These are phyloP conservation scores for Flaveria brownii DNA, from an alignment of 129 eudicot species.

Conservation along the genomic window DNA sequence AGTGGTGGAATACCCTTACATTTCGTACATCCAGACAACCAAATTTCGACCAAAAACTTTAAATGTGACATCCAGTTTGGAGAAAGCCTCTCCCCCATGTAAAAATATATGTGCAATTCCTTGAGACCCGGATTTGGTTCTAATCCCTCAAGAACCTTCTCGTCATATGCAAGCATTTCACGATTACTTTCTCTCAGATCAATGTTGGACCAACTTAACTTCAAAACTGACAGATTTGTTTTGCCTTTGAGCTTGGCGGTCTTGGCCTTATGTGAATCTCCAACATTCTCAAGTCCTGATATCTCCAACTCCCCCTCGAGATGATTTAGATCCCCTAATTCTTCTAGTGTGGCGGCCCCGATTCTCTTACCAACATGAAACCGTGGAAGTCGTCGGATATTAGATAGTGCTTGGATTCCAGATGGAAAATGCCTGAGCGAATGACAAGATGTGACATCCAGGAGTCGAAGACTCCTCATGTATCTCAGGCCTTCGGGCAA, in stretches of 20 bases:
- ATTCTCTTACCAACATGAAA: not conserved
- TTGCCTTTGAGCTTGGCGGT: not conserved
- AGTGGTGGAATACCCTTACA: not conserved
- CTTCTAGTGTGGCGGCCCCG: not conserved
- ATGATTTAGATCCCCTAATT: not conserved
- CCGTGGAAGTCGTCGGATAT: not conserved
- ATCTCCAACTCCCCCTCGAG: not conserved
- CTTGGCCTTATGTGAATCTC: not conserved
- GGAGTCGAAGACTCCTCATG: not conserved
- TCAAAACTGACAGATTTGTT: not conserved
- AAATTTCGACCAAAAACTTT: not conserved
- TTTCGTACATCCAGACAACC: not conserved
- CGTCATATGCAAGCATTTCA: not conserved
- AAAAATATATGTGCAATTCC: not conserved
- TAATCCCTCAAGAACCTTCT: not conserved
- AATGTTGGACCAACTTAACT: not conserved
- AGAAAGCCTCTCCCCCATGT: not conserved
- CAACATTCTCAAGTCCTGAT: not conserved
- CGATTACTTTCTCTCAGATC: too few species aligned
- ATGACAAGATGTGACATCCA: not conserved
- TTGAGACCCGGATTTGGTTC: not conserved
- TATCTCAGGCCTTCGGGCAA: conserved; percentile 1
- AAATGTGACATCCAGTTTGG: not conserved
- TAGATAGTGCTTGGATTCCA: not conserved
- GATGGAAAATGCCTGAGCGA: not conserved